Evolutionary conservation across 371 early-diverging fungal genomes (phyloP).

Genomic region (Apophysomyces ossiformis): DNA sequence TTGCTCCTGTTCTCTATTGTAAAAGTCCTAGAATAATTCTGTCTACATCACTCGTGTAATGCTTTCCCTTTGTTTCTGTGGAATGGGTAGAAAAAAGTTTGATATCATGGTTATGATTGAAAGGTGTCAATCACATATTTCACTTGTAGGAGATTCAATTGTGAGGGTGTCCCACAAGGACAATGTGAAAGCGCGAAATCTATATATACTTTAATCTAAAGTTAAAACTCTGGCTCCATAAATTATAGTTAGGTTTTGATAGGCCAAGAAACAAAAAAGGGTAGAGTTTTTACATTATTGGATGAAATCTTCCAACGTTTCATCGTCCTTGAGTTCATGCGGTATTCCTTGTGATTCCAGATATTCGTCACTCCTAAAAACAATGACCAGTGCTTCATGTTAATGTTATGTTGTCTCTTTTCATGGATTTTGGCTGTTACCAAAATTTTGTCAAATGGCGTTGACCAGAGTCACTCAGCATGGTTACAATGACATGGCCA

Average conservation of each 20-base stretch:
- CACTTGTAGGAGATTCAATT: too few relatives aligned
- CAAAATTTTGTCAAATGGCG: slow-evolving; percentile 88
- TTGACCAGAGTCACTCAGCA: slow-evolving; percentile 85
- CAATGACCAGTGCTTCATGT: background rate
- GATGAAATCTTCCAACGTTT: slow-evolving; percentile 44
- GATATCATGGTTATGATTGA: too few relatives aligned
- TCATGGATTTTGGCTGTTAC: slow-evolving; percentile 36
- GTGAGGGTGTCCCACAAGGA: too few relatives aligned
- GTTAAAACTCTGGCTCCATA: too few relatives aligned
- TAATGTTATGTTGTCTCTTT: background rate
- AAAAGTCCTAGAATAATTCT: background rate
- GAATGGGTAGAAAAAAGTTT: too few relatives aligned
- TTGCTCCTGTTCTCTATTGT: background rate
- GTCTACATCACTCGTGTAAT: background rate
- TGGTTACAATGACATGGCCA: slow-evolving; percentile 82
- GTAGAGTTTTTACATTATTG: slow-evolving; percentile 8
- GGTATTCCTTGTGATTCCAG: slow-evolving; percentile 37
- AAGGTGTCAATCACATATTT: too few relatives aligned
- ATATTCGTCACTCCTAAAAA: slow-evolving; percentile 43
- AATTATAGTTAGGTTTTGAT: too few relatives aligned
- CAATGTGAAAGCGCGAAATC: too few relatives aligned
- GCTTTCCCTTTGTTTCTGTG: too few relatives aligned
- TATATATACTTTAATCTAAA: too few relatives aligned
- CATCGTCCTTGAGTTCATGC: slow-evolving; percentile 30
- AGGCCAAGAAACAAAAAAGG: too few relatives aligned